These are phyloP conservation scores for Guadua angustifolia DNA, from an alignment of 176 grass and related monocot species.

Conservation along the genomic window DNA sequence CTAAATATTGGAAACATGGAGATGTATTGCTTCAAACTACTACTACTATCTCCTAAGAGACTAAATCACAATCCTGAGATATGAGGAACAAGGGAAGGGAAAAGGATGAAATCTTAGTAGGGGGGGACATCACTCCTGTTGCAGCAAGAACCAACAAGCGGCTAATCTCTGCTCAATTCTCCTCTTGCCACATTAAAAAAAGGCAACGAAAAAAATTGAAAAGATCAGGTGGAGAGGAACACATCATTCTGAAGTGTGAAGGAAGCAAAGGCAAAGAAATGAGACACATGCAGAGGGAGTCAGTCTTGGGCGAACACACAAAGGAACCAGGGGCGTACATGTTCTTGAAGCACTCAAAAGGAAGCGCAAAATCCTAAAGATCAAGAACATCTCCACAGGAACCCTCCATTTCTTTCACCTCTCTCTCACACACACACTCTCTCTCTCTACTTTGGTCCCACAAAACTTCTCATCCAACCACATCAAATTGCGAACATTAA, in stretches of 20 bases:
- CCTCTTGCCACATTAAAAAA: slow-evolving; percentile 23
- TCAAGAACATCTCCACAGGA: slow-evolving; percentile 37
- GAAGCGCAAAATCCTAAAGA: slow-evolving; percentile 47
- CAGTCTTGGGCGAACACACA: neutral
- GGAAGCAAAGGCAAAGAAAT: slow-evolving; percentile 46
- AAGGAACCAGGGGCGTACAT: slow-evolving; percentile 8
- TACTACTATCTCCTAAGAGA: neutral
- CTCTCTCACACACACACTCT: neutral
- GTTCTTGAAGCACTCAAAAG: slow-evolving; percentile 56
- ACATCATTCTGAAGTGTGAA: slow-evolving; percentile 57
- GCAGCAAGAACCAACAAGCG: slow-evolving; percentile 26
- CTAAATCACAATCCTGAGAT: slow-evolving; percentile 9
- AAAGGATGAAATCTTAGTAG: neutral
- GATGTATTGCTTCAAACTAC: neutral
- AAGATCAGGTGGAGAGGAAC: slow-evolving; percentile 32
- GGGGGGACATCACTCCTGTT: neutral
- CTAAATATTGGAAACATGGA: neutral
- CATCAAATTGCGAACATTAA: slow-evolving; percentile 52
- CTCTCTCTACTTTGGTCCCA: slow-evolving; percentile 51
- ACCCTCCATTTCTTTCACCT: slow-evolving; percentile 17
- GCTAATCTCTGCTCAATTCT: slow-evolving; percentile 23
- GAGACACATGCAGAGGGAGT: neutral
- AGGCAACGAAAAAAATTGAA: neutral
- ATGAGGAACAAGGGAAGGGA: neutral
- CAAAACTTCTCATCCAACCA: slow-evolving; percentile 34